Conservation (phyloP, 768 basidiomycete species). For the Kwoniella pini region DNA sequence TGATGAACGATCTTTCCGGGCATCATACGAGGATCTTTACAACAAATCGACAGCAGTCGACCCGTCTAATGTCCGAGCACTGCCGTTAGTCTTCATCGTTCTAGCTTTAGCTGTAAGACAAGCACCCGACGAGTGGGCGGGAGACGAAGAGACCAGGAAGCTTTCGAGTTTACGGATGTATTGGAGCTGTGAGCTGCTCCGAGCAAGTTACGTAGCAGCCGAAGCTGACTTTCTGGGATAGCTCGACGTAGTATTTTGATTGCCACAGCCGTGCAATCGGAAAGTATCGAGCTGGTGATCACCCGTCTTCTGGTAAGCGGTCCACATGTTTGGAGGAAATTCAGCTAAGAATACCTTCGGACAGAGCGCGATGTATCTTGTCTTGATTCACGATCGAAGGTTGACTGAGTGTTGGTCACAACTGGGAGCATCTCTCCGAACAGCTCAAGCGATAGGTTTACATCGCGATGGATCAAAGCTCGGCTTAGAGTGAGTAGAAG, state of each 20-base stretch:
- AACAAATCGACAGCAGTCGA: constrained; percentile 51
- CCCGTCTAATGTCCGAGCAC: constrained; percentile 49
- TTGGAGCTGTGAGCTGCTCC: constrained; percentile 77
- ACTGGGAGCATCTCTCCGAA: constrained; percentile 85
- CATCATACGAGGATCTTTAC: constrained; percentile 62
- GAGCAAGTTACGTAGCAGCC: not conserved
- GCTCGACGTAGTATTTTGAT: constrained; percentile 85
- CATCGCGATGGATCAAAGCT: constrained; percentile 84
- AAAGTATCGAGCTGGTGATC: constrained; percentile 87
- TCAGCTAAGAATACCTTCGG: too few species aligned
- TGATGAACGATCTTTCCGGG: constrained; percentile 61
- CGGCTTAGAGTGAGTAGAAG: constrained; percentile 59
- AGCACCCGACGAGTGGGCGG: constrained; percentile 79
- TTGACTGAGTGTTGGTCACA: constrained; percentile 97
- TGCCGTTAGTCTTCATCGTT: constrained; percentile 90
- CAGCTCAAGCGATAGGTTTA: constrained; percentile 88
- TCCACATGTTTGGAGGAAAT: too few species aligned
- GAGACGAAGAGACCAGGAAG: constrained; percentile 72
- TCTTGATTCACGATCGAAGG: constrained; percentile 56
- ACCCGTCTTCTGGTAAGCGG: constrained; percentile 70
- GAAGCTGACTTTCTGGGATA: constrained; percentile 49
- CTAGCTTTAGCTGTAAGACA: constrained; percentile 82
- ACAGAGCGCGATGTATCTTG: constrained; percentile 68
- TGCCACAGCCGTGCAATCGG: constrained; percentile 88
- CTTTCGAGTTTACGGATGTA: constrained; percentile 86